Percentiles rank a stretch among this genome's conserved stretches.
These are phyloP conservation scores for Clarireedia sp. DNA, from an alignment of 2,329 filamentous ascomycete genomes.

Conservation along the genomic window DNA sequence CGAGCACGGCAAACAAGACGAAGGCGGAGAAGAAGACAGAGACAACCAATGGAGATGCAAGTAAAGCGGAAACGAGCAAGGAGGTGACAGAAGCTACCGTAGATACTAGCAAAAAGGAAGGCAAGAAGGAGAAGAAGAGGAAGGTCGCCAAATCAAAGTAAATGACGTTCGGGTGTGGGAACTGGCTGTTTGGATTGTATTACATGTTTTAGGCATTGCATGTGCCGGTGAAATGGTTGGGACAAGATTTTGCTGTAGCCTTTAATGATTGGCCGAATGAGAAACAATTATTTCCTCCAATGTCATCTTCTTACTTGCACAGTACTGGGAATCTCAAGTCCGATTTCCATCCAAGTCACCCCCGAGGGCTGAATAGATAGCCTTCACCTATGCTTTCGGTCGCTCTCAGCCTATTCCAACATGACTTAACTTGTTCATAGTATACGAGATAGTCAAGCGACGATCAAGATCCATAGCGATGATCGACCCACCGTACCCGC, in stretches of 20 bases:
- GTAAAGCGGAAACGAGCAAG: neutral
- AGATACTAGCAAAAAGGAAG: neutral
- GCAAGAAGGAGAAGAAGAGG: conserved; percentile 6
- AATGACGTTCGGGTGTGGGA: neutral
- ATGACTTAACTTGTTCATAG: conserved; percentile 38
- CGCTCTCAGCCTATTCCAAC: neutral
- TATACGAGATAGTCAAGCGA: conserved; percentile 36
- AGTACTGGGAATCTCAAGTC: too few species aligned
- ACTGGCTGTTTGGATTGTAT: neutral
- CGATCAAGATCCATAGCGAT: conserved; percentile 37
- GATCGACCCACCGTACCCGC: conserved; percentile 39
- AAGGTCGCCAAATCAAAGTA: conserved; percentile 6
- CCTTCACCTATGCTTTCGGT: neutral
- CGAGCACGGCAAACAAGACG: conserved; percentile 36
- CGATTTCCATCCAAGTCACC: too few species aligned
- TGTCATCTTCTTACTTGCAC: too few species aligned
- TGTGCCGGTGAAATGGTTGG: conserved; percentile 1
- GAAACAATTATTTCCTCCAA: too few species aligned
- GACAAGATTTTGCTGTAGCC: neutral
- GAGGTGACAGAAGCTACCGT: neutral
- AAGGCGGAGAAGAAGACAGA: conserved; percentile 16
- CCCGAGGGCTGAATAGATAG: conserved; percentile 1
- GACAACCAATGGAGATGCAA: too few species aligned
- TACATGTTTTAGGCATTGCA: neutral
- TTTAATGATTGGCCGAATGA: neutral